phyloP scores from a whole-genome alignment of 208 protist species.

The Trypanosoma melophagium region DNA sequence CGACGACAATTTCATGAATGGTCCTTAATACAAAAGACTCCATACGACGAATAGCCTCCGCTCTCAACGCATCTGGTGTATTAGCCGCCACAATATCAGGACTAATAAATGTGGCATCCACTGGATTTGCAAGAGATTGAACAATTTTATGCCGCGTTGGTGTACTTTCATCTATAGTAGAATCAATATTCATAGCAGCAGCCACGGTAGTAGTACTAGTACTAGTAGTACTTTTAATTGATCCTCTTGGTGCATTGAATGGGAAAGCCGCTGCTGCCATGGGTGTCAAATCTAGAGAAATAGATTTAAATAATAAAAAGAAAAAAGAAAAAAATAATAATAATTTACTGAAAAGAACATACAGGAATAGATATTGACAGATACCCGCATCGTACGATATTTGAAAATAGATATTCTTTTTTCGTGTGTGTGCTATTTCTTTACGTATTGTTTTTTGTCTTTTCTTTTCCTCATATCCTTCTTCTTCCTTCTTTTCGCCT shows the following conservation, averaged over 20 bases:
- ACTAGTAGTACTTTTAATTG: neutral
- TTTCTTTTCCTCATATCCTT: constrained; percentile 16
- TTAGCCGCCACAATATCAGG: constrained; percentile 20
- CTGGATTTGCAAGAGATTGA: neutral
- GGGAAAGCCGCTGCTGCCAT: constrained; percentile 1
- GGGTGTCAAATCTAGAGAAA: neutral
- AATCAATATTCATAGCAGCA: neutral
- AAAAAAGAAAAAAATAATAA: constrained; percentile 13
- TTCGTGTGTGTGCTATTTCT: neutral
- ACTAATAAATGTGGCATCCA: constrained; percentile 19
- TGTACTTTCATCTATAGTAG: neutral
- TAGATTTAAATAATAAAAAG: constrained; percentile 7
- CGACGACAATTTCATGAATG: constrained; percentile 31
- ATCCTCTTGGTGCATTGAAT: too few relatives aligned
- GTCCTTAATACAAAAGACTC: constrained; percentile 45
- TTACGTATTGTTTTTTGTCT: neutral
- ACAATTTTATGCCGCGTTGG: constrained; percentile 1
- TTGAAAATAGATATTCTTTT: neutral
- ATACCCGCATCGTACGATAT: neutral
- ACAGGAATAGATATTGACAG: neutral
- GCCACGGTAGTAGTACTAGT: neutral
- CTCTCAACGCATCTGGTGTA: constrained; percentile 27
- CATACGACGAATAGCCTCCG: constrained; percentile 65
- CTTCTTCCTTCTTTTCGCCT: neutral
- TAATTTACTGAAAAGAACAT: neutral